Evolutionary conservation across 345 rosid genomes (phyloP).

Genomic region (Dimocarpus longan): DNA sequence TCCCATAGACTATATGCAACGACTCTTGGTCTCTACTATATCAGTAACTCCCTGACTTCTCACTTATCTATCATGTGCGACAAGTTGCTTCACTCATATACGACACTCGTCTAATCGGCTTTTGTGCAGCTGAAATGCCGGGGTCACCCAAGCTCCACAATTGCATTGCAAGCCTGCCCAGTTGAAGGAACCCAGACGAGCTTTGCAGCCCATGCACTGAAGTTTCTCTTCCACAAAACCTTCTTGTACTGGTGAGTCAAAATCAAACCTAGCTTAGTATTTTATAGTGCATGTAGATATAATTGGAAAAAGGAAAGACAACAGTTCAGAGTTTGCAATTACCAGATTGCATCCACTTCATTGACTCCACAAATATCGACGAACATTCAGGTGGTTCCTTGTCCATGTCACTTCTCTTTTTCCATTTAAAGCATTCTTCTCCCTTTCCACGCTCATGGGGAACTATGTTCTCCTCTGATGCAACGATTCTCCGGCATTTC

Average conservation of each 20-base stretch:
- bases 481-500: conserved; percentile 79
- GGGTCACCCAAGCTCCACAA: conserved; percentile 92
- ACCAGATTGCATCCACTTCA: conserved; percentile 96
- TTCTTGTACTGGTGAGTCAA: conserved; percentile 63
- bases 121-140: conserved; percentile 89
- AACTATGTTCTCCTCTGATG: conserved; percentile 66
- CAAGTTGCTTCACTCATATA: conserved; percentile 23
- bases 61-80: not conserved
- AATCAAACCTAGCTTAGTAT: not conserved
- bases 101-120: conserved; percentile 70
- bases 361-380: conserved; percentile 86
- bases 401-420: conserved; percentile 55
- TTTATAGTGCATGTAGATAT: conserved; percentile 2
- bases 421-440: conserved; percentile 74
- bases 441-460: conserved; percentile 75
- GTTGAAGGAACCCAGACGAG: conserved; percentile 83
- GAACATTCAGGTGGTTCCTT: conserved; percentile 57
- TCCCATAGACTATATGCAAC: conserved; percentile 4
- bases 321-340: not conserved
- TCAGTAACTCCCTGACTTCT: not conserved
- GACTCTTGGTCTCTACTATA: not conserved
- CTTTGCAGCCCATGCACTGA: conserved; percentile 74
- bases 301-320: not conserved
- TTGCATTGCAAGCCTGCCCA: conserved; percentile 98
- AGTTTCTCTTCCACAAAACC: conserved; percentile 84